Evolutionary conservation across 169 alveolate species (phyloP).

Genomic region (Plasmodium berghei): DNA sequence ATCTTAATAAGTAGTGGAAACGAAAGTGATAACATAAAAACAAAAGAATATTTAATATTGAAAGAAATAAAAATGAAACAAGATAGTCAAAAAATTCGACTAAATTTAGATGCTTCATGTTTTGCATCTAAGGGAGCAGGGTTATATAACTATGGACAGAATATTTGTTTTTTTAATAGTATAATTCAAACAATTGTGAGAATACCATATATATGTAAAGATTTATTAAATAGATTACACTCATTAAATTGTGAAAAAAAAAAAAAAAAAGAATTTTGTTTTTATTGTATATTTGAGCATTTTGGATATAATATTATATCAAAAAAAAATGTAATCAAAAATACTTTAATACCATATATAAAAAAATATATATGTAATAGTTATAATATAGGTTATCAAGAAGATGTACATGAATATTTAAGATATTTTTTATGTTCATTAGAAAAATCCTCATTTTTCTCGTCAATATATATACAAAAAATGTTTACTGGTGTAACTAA

Average conservation of each 20-base stretch:
- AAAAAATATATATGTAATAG: slow-evolving; percentile 80
- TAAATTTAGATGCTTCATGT: slow-evolving; percentile 48
- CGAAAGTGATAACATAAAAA: slow-evolving; percentile 3
- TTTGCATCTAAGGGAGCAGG: slow-evolving; percentile 81
- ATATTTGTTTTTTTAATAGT: slow-evolving; percentile 85
- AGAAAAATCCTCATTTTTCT: slow-evolving; percentile 78
- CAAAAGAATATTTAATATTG: slow-evolving; percentile 38
- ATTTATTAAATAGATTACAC: slow-evolving; percentile 76
- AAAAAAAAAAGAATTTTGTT: slow-evolving; percentile 76
- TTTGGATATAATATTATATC: slow-evolving; percentile 73
- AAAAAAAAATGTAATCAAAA: slow-evolving; percentile 74
- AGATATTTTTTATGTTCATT: slow-evolving; percentile 80
- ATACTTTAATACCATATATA: slow-evolving; percentile 72
- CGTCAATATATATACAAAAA: slow-evolving; percentile 49
- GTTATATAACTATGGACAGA: slow-evolving; percentile 83
- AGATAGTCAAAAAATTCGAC: slow-evolving; percentile 38
- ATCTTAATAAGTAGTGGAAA: not conserved
- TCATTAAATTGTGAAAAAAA: slow-evolving; percentile 77
- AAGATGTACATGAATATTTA: slow-evolving; percentile 83
- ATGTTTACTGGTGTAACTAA: slow-evolving; percentile 65
- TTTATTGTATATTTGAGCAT: slow-evolving; percentile 80
- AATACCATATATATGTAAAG: slow-evolving; percentile 82
- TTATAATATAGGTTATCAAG: slow-evolving; percentile 81
- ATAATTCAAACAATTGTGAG: slow-evolving; percentile 82
- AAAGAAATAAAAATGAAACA: slow-evolving; percentile 60